A percentile compares a stretch with the other conserved stretches of the same genome.
phyloP scores from a whole-genome alignment of 805 yeast species.

The Starmerella bombi region DNA sequence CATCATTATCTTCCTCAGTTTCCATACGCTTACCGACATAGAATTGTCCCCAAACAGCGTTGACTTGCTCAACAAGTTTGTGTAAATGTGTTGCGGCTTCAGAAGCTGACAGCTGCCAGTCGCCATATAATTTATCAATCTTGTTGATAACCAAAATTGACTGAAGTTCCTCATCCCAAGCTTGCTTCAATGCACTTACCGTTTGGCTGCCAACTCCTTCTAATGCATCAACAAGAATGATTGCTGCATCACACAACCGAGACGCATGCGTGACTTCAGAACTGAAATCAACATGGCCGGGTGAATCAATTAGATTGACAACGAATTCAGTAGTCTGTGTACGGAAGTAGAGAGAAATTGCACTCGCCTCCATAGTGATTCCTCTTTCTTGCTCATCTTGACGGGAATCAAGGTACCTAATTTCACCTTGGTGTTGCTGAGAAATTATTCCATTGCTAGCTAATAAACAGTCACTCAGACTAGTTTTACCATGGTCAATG shows the following conservation, averaged over 20 bases:
- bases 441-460: constrained; percentile 97
- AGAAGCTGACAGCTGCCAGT: constrained; percentile 62
- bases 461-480: constrained; percentile 76
- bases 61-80: constrained; percentile 79
- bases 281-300: constrained; percentile 97
- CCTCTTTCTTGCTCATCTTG: constrained; percentile 95
- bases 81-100: constrained; percentile 78
- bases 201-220: constrained; percentile 99
- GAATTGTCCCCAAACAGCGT: constrained; percentile 86
- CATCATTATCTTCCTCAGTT: constrained; percentile 58
- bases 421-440: constrained; percentile 87
- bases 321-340: constrained; percentile 53
- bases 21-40: constrained; percentile 58
- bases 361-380: constrained; percentile 94
- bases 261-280: constrained; percentile 95
- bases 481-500: constrained; percentile 97
- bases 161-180: constrained; percentile 84
- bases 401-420: constrained; percentile 79
- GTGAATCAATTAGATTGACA: constrained; percentile 89
- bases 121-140: constrained; percentile 72
- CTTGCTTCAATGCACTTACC: constrained; percentile 76
- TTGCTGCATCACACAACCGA: constrained; percentile 91
- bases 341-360: constrained; percentile 75
- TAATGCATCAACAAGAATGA: constrained; percentile 87
- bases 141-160: constrained; percentile 84